Conservation (phyloP, 2,329 filamentous ascomycete genomes). For the Cytospora leucostoma region DNA sequence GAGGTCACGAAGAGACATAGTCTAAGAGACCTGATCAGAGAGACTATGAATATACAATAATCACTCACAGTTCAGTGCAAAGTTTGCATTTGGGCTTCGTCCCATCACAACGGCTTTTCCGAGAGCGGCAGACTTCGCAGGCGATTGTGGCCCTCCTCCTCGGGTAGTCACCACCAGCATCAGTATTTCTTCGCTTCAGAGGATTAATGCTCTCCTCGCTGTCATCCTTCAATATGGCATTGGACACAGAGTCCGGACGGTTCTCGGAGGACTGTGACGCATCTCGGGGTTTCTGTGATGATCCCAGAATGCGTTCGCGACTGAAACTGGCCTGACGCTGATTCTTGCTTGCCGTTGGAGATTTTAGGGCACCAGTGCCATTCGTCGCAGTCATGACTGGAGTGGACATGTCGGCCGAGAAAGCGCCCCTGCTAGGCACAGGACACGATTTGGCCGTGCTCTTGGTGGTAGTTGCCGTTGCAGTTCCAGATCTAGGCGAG, state of each 20-base stretch:
- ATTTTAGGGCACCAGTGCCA: constrained; percentile 45
- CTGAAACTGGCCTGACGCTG: constrained; percentile 53
- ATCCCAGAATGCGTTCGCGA: constrained; percentile 55
- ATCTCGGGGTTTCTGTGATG: constrained; percentile 56
- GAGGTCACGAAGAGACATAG: no score
- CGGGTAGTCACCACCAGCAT: constrained; percentile 64
- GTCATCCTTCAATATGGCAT: constrained; percentile 47
- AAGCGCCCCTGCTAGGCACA: constrained; percentile 49
- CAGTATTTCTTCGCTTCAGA: constrained; percentile 63
- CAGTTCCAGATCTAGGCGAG: constrained; percentile 49
- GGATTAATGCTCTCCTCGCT: constrained; percentile 60
- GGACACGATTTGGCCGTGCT: constrained; percentile 45
- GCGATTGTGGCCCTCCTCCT: constrained; percentile 66
- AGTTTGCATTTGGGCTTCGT: constrained; percentile 82
- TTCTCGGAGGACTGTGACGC: constrained; percentile 57
- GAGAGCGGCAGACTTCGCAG: constrained; percentile 78
- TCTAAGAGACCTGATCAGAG: no score
- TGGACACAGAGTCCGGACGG: constrained; percentile 44
- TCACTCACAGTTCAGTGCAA: constrained; percentile 56
- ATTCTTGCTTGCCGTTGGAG: constrained; percentile 51
- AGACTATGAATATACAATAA: neutral
- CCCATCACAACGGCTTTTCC: constrained; percentile 79
- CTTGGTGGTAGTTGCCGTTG: constrained; percentile 39
- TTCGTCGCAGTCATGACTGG: constrained; percentile 45
- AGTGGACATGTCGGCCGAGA: constrained; percentile 51